Evolutionary conservation across 2,329 filamentous ascomycete genomes (phyloP).

Genomic region (Verticillium tricorpus): DNA sequence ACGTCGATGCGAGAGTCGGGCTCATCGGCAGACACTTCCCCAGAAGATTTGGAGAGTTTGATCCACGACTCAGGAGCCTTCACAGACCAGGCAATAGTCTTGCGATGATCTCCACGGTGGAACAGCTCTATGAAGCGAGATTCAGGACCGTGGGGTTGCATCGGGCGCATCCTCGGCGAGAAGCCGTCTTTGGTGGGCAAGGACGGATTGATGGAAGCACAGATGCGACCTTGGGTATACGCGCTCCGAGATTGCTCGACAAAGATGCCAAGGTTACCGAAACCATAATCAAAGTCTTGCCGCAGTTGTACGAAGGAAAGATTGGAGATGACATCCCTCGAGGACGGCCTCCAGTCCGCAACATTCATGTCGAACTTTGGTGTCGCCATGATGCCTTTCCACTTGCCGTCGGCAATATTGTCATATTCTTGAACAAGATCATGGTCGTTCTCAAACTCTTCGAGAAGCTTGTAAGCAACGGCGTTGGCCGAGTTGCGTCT

Average conservation of each 20-base stretch:
- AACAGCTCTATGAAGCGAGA: slow-evolving; percentile 45
- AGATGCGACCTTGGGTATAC: slow-evolving; percentile 49
- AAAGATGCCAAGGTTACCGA: slow-evolving; percentile 46
- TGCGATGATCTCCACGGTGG: slow-evolving; percentile 33
- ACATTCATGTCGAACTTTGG: slow-evolving; percentile 36
- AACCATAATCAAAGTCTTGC: slow-evolving; percentile 11
- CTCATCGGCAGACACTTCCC: slow-evolving; percentile 1
- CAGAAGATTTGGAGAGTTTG: slow-evolving; percentile 2
- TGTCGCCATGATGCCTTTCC: slow-evolving; percentile 48
- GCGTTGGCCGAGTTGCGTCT: slow-evolving; percentile 50
- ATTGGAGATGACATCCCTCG: slow-evolving; percentile 45
- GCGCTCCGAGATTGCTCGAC: slow-evolving; percentile 49
- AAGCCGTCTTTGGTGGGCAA: slow-evolving; percentile 23
- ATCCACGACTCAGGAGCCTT: slow-evolving; percentile 10
- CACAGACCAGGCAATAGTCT: slow-evolving; percentile 9
- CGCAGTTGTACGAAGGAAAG: slow-evolving; percentile 41
- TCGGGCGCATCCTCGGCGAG: slow-evolving; percentile 30
- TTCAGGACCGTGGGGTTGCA: slow-evolving; percentile 40
- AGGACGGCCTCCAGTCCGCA: slow-evolving; percentile 23
- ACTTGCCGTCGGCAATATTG: slow-evolving; percentile 40
- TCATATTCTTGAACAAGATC: slow-evolving; percentile 40
- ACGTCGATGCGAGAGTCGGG: slow-evolving; percentile 35
- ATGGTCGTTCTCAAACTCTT: slow-evolving; percentile 39
- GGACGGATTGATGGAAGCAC: slow-evolving; percentile 40
- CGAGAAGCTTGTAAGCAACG: slow-evolving; percentile 33